These are phyloP conservation scores for Penicillium robsamsonii DNA, from an alignment of 495 filamentous ascomycete genomes.

Conservation along the genomic window DNA sequence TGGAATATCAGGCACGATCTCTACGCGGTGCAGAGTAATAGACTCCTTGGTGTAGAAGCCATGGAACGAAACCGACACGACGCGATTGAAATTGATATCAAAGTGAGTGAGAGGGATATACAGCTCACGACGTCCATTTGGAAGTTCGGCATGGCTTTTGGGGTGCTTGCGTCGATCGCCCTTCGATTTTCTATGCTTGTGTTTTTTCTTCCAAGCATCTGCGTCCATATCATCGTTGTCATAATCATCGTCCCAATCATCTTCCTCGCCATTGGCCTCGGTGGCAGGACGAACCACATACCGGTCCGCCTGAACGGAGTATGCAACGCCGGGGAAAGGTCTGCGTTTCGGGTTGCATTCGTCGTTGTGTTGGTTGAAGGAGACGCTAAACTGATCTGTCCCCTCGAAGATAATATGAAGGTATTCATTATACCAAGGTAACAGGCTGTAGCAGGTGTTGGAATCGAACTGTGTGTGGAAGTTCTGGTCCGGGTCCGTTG, in stretches of 20 bases:
- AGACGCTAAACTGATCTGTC: conserved; percentile 63
- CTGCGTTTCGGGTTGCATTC: conserved; percentile 55
- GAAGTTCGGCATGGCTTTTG: not conserved
- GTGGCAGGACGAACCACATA: conserved; percentile 41
- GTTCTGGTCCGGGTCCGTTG: conserved; percentile 64
- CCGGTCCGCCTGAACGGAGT: conserved; percentile 66
- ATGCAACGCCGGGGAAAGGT: conserved; percentile 74
- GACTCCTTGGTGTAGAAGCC: conserved; percentile 61
- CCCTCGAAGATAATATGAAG: conserved; percentile 72
- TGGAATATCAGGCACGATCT: conserved; percentile 55
- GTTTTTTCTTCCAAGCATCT: conserved; percentile 17
- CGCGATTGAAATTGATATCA: conserved; percentile 56
- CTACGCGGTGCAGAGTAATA: conserved; percentile 58
- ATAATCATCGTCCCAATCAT: not conserved
- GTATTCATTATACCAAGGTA: conserved; percentile 51
- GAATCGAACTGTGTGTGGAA: conserved; percentile 65
- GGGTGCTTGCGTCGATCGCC: not conserved
- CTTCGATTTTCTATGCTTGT: not conserved
- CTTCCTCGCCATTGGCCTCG: not conserved
- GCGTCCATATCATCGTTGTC: not conserved
- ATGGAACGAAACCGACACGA: conserved; percentile 65
- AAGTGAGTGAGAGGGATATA: conserved; percentile 78
- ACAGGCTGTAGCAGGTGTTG: conserved; percentile 58
- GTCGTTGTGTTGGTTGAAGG: conserved; percentile 70
- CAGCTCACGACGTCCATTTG: conserved; percentile 46